These are phyloP conservation scores for Reutealis trisperma DNA, from an alignment of 345 rosid species.

Conservation along the genomic window DNA sequence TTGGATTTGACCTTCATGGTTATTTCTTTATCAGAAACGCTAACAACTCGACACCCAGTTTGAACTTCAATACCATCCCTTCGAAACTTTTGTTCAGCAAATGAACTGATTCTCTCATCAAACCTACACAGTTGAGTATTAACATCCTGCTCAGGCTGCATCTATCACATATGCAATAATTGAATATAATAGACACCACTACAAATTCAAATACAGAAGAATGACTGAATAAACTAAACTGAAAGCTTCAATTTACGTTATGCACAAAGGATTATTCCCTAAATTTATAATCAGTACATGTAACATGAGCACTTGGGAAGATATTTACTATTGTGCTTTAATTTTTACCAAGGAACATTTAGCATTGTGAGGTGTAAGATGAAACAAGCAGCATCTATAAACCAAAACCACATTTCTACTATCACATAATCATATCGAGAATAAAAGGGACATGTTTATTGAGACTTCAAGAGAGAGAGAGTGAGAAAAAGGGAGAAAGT, in stretches of 20 bases:
- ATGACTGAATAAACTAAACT: background rate
- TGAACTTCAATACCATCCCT: conserved; percentile 84
- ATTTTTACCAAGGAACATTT: too few species aligned
- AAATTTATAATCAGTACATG: background rate
- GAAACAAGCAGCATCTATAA: conserved; percentile 7
- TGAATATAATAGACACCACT: too few species aligned
- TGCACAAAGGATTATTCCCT: background rate
- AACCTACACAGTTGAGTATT: conserved; percentile 44
- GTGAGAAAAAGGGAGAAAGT: background rate
- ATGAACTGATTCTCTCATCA: conserved; percentile 86
- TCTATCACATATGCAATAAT: background rate
- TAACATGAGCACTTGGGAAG: background rate
- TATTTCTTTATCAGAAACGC: conserved; percentile 71
- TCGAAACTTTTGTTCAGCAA: conserved; percentile 79
- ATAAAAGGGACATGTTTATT: too few species aligned
- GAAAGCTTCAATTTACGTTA: background rate
- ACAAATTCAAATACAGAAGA: too few species aligned
- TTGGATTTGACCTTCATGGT: conserved; percentile 64
- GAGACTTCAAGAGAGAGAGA: too few species aligned
- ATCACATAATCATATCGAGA: background rate
- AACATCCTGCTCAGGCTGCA: background rate
- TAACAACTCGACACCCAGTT: conserved; percentile 79
- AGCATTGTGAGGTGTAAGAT: background rate
- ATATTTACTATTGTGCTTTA: background rate
- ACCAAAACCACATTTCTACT: background rate